Evolutionary conservation across 176 grass and related monocot genomes (phyloP).

Genomic region (Chloris gayana): DNA sequence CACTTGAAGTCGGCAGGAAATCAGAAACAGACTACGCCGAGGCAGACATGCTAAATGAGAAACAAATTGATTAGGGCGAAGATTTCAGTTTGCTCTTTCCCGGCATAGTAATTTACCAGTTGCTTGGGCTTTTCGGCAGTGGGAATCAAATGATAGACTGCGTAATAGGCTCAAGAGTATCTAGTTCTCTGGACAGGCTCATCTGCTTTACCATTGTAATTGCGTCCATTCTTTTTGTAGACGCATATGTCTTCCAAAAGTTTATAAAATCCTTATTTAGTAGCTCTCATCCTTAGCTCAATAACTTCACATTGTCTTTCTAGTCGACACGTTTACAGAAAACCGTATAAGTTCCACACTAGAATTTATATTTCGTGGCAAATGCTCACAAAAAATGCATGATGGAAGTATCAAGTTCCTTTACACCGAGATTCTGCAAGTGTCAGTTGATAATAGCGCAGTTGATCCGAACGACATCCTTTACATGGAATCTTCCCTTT

Average conservation of each 20-base stretch:
- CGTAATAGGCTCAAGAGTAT: slow-evolving; percentile 14
- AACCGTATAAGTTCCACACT: not conserved
- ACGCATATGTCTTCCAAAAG: not conserved
- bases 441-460: not conserved
- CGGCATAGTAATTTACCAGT: not conserved
- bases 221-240: slow-evolving; percentile 14
- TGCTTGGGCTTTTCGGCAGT: not conserved
- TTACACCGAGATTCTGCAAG: slow-evolving; percentile 4
- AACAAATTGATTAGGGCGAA: not conserved
- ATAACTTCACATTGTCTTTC: not conserved
- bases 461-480: not conserved
- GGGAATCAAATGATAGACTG: slow-evolving; percentile 15
- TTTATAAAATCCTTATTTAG: slow-evolving; percentile 9
- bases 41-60: slow-evolving; percentile 6
- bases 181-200: slow-evolving; percentile 2
- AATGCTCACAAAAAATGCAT: not conserved
- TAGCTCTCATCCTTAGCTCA: not conserved
- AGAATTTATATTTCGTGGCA: not conserved
- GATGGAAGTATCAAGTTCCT: not conserved
- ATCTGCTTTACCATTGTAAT: not conserved
- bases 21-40: not conserved
- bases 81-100: slow-evolving; percentile 17
- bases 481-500: not conserved
- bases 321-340: slow-evolving; percentile 17
- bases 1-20: not conserved